A percentile compares a stretch with the other conserved stretches of the same genome.
These are phyloP conservation scores for Amphirosellinia nigrospora DNA, from an alignment of 495 filamentous ascomycete species.

Conservation along the genomic window DNA sequence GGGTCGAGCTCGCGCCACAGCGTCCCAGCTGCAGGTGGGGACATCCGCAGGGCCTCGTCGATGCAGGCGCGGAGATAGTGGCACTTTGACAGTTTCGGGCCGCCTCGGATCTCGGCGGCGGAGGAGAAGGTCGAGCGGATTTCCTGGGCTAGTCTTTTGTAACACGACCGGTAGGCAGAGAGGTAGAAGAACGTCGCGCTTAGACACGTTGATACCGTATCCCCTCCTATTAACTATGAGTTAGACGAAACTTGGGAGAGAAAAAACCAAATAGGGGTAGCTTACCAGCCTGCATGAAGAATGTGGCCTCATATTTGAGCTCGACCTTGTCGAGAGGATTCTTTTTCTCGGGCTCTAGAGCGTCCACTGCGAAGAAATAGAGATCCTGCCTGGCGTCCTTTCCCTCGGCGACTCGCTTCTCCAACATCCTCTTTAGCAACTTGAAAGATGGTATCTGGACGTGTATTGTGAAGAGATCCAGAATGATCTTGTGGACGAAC, in stretches of 20 bases:
- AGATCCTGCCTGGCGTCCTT: conserved; percentile 30
- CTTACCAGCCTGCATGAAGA: too few relatives aligned
- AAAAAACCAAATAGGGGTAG: too few relatives aligned
- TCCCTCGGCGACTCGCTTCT: conserved; percentile 23
- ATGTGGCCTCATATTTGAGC: too few relatives aligned
- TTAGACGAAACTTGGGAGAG: too few relatives aligned
- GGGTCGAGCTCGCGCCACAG: conserved; percentile 48
- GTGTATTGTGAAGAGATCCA: neutral
- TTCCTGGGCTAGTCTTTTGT: conserved; percentile 53
- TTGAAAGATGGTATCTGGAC: neutral
- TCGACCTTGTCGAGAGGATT: conserved; percentile 7
- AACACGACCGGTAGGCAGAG: too few relatives aligned
- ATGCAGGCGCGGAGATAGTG: conserved; percentile 50
- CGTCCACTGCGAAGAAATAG: conserved; percentile 42
- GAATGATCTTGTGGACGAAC: neutral
- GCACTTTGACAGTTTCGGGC: conserved; percentile 55
- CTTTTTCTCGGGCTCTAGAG: conserved; percentile 34
- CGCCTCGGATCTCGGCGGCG: conserved; percentile 45
- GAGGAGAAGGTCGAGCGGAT: too few relatives aligned
- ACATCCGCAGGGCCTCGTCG: conserved; percentile 43
- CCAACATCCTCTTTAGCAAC: conserved; percentile 15
- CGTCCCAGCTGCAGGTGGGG: conserved; percentile 54
- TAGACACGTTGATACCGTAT: too few relatives aligned
- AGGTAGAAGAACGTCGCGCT: too few relatives aligned
- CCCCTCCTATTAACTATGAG: too few relatives aligned